Evolutionary conservation across 2,329 filamentous ascomycete species (phyloP), one percentile per base, ranked within the genome.

Genomic region (Trichophyton mentagrophytes): DNA sequence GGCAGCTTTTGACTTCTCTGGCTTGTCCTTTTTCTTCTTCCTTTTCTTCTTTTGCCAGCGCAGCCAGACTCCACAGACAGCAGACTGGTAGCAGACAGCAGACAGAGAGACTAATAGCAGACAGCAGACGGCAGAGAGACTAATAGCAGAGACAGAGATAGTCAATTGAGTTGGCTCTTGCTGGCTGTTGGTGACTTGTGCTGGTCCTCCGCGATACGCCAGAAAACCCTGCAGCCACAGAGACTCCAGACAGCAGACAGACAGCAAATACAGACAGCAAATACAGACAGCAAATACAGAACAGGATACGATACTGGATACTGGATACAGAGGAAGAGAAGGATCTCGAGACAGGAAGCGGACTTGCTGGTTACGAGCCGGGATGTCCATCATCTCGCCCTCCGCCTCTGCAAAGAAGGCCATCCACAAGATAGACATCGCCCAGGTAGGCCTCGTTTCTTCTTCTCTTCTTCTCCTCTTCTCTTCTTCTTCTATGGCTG

Each of bases 351-450:
- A 15, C n/a, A n/a, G n/a, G n/a, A 15, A 6, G 49, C 25, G 3
- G 11, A 22, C 22, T n/a, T 22, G 13, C 6, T 33, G 30, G 49
- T 30, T 30, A 30, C 27, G 27, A 7, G 27, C 25, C 27, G 27
- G 30, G 49, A 55, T 55, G 49, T 55, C 49, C 42, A 64, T 69
- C 47, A 66, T 65, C 42, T 69, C 68, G 61, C 68, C 70, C 27
- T 60, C 61, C 58, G 66, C 67, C 57, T 71, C 69, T 58, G 69
- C 70, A 47, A 71, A 74, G 65, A 72, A 71, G 65, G 70, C 72
- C 5, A 71, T 73, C 64, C 72, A 71, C 60, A 74, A 74, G 67
- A 72, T 74, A 57, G 73, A 75, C 65, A 71, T 75, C 62, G 71
- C 72, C 38, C 72, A 75, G 69, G 73, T 75, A 68, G 66, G 71